Conservation (phyloP, 768 basidiomycete species). For the Amanita thiersii region DNA sequence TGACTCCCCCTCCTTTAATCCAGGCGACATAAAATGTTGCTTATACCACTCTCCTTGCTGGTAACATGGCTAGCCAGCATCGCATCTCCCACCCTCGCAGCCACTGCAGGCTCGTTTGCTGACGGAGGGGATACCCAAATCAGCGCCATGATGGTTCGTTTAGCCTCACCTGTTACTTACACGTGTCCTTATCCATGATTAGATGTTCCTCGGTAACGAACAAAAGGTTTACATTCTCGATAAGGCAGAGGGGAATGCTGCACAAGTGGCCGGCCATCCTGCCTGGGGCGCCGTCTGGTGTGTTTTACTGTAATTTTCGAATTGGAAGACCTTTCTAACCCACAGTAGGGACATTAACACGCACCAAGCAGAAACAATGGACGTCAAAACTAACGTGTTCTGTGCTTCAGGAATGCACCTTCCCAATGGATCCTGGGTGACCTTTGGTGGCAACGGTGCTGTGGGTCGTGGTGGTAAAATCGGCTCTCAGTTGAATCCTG, state of each 20-base stretch:
- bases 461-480: slow-evolving; percentile 57
- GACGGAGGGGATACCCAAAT: slow-evolving; percentile 27
- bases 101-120: slow-evolving; percentile 25
- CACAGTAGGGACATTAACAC: slow-evolving; percentile 50
- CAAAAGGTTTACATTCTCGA: slow-evolving; percentile 74
- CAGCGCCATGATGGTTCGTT: slow-evolving; percentile 31
- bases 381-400: slow-evolving; percentile 66
- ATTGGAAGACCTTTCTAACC: neutral
- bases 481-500: slow-evolving; percentile 40
- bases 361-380: slow-evolving; percentile 56
- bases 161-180: neutral
- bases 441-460: slow-evolving; percentile 76
- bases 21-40: slow-evolving; percentile 1
- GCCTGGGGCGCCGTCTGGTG: slow-evolving; percentile 40
- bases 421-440: slow-evolving; percentile 68
- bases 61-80: slow-evolving; percentile 18
- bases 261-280: slow-evolving; percentile 47
- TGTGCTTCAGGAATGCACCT: slow-evolving; percentile 80
- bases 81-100: slow-evolving; percentile 16
- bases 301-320: neutral
- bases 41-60: slow-evolving; percentile 14
- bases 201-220: slow-evolving; percentile 64
- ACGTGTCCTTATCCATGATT: neutral
- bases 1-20: neutral
- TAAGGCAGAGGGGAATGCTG: slow-evolving; percentile 66